phyloP scores from a whole-genome alignment of 73 alveolate genomes.

The Paramecium primaurelia region DNA sequence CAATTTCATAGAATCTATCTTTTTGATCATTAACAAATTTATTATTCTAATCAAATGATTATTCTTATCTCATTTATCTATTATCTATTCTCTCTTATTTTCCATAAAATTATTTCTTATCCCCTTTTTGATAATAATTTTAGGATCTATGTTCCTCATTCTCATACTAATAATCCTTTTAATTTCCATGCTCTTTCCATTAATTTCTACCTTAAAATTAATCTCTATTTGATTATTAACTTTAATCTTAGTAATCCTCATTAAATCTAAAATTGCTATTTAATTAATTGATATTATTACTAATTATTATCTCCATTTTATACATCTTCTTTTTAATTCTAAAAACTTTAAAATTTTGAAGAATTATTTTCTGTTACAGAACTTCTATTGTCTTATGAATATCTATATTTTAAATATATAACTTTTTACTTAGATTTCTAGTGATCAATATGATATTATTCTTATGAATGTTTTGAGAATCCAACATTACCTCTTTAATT shows the following conservation, averaged over 20 bases:
- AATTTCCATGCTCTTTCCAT: not conserved
- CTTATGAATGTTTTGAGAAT: not conserved
- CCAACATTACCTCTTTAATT: not conserved
- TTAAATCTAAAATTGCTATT: not conserved
- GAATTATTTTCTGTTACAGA: not conserved
- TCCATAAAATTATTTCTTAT: not conserved
- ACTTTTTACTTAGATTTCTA: not conserved
- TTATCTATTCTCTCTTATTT: not conserved
- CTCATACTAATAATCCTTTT: not conserved
- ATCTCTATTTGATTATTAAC: not conserved
- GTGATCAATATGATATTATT: not conserved
- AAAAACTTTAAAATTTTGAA: not conserved
- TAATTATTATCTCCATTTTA: not conserved
- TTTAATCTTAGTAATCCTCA: not conserved
- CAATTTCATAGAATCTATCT: not conserved
- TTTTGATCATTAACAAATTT: not conserved
- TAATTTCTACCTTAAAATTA: not conserved
- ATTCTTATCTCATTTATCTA: not conserved
- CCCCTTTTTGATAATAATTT: not conserved
- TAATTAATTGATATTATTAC: not conserved
- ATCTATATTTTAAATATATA: not conserved
- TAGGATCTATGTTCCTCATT: not conserved
- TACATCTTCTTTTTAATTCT: not conserved
- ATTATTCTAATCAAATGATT: not conserved
- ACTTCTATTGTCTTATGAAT: not conserved